phyloP scores from a whole-genome alignment of 176 grass and related monocot species.

The Carex myosuroides region DNA sequence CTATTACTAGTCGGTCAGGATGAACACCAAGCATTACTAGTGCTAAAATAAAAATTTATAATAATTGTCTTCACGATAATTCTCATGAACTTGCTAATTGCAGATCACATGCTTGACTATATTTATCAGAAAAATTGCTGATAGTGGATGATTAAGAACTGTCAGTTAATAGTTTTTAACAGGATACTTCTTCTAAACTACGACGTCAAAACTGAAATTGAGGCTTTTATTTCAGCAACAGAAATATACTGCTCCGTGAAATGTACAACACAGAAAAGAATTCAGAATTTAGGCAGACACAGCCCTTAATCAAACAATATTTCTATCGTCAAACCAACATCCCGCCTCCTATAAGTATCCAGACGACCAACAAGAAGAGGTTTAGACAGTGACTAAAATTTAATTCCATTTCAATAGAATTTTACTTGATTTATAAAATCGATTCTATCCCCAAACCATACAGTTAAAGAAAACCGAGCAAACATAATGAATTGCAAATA shows the following conservation, averaged over 20 bases:
- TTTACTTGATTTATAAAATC: background rate
- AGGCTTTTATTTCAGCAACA: background rate
- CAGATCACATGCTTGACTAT: background rate
- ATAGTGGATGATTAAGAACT: background rate
- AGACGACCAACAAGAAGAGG: background rate
- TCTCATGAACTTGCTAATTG: background rate
- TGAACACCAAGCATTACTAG: background rate
- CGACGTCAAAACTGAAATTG: background rate
- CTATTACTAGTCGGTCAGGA: background rate
- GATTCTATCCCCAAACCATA: background rate
- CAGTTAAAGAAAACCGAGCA: background rate
- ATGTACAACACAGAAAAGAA: background rate
- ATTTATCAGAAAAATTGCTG: background rate
- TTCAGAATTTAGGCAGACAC: background rate
- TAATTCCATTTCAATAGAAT: background rate
- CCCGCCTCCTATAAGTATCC: background rate
- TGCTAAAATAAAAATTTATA: background rate
- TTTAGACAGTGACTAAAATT: background rate
- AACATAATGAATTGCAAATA: background rate
- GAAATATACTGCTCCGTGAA: background rate
- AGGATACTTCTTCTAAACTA: background rate
- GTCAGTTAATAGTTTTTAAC: background rate
- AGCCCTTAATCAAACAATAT: background rate
- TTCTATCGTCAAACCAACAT: background rate
- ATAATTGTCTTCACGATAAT: background rate